These are phyloP conservation scores for Apiotrichum sp. DNA, from an alignment of 1,284 basidiomycete genomes.

Conservation along the genomic window DNA sequence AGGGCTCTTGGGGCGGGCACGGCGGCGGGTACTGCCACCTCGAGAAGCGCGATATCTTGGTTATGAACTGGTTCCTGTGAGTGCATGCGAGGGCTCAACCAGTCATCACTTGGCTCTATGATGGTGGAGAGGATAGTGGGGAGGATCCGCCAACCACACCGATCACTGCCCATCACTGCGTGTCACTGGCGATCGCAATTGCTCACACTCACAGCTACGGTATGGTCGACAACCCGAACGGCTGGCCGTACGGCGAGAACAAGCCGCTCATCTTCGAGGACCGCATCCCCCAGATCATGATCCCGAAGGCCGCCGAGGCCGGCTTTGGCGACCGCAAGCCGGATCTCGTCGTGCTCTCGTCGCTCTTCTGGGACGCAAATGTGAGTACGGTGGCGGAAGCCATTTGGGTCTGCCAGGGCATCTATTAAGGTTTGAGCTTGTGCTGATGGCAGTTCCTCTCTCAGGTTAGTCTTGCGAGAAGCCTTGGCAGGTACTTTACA, in stretches of 20 bases:
- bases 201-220: slow-evolving; percentile 14
- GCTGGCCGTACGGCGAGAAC: slow-evolving; percentile 13
- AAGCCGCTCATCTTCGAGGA: slow-evolving; percentile 17
- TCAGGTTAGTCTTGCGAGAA: no score
- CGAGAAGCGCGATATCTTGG: slow-evolving; percentile 13
- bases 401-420: no score
- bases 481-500: no score
- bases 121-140: no score
- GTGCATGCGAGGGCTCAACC: no score
- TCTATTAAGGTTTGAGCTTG: no score
- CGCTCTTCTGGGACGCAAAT: slow-evolving; percentile 24
- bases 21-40: slow-evolving; percentile 17
- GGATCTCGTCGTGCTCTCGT: slow-evolving; percentile 14
- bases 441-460: no score
- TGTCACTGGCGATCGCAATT: no score
- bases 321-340: slow-evolving; percentile 8
- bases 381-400: no score
- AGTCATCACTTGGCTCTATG: no score
- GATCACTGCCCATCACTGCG: no score
- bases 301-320: slow-evolving; percentile 12
- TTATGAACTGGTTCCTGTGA: slow-evolving; percentile 26
- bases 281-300: slow-evolving; percentile 14
- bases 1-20: slow-evolving; percentile 15
- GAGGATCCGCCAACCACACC: no score
- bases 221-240: slow-evolving; percentile 20